Conservation (phyloP, 2,329 filamentous ascomycete species). For the Cladosporium halotolerans region DNA sequence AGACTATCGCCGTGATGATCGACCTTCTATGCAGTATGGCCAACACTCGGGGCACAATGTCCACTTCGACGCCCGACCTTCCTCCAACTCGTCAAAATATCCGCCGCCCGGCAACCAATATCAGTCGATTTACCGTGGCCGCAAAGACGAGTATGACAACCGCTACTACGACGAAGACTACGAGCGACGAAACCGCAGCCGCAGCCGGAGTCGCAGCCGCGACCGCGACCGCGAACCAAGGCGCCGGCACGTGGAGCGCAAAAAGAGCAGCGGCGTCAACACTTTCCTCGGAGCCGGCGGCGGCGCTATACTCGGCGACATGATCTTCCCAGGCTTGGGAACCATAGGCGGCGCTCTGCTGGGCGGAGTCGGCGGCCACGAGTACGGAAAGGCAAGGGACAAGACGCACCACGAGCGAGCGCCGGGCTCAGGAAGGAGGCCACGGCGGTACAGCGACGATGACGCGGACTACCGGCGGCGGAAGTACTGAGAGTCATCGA, state of each 20-base stretch:
- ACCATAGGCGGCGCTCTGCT: slow-evolving; percentile 34
- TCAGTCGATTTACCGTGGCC: slow-evolving; percentile 4
- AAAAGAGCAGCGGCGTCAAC: slow-evolving; percentile 25
- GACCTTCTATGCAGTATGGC: slow-evolving; percentile 15
- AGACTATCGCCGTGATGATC: slow-evolving; percentile 18
- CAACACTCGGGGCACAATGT: not conserved
- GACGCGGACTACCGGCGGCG: slow-evolving; percentile 7
- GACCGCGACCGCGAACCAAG: slow-evolving; percentile 13
- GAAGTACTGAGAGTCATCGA: not conserved
- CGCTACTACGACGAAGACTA: slow-evolving; percentile 9
- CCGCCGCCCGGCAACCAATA: not conserved
- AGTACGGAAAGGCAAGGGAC: slow-evolving; percentile 30
- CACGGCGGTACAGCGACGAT: slow-evolving; percentile 10
- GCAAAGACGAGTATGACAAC: slow-evolving; percentile 12
- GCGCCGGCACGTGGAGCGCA: slow-evolving; percentile 12
- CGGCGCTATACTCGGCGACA: slow-evolving; percentile 39
- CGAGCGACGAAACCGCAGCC: slow-evolving; percentile 4
- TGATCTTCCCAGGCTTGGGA: slow-evolving; percentile 40
- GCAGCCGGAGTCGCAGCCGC: slow-evolving; percentile 12
- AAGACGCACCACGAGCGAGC: slow-evolving; percentile 7
- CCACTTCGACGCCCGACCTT: slow-evolving; percentile 11
- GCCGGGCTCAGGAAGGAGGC: not conserved
- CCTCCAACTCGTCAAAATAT: not conserved
- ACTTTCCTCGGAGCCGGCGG: slow-evolving; percentile 42
- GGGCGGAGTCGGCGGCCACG: slow-evolving; percentile 38